These are phyloP conservation scores for Metschnikowia cerradonensis DNA, from an alignment of 805 yeast genomes.

Conservation along the genomic window DNA sequence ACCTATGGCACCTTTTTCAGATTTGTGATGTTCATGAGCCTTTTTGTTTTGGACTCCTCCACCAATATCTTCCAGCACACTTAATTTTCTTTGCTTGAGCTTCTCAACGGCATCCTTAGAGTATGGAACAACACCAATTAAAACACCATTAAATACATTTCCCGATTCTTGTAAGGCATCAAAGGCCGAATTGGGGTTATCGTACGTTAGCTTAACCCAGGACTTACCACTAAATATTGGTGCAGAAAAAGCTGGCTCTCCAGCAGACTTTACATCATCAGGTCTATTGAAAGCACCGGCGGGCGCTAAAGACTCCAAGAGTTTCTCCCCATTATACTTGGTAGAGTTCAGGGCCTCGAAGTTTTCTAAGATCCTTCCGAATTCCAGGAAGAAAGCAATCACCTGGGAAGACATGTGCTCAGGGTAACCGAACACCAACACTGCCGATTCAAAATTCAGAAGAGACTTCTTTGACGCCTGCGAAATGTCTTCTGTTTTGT, in stretches of 20 bases:
- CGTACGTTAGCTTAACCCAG: slow-evolving; percentile 90
- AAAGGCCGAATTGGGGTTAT: slow-evolving; percentile 66
- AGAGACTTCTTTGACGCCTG: slow-evolving; percentile 11
- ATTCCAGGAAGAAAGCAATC: slow-evolving; percentile 68
- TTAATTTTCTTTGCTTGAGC: slow-evolving; percentile 43
- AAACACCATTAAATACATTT: slow-evolving; percentile 57
- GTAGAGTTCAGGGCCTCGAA: slow-evolving; percentile 38
- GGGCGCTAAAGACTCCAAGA: slow-evolving; percentile 10
- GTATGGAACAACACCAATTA: slow-evolving; percentile 68
- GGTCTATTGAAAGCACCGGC: slow-evolving; percentile 12
- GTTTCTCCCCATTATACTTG: slow-evolving; percentile 5
- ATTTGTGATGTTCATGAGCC: slow-evolving; percentile 8
- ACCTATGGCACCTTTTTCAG: slow-evolving; percentile 10
- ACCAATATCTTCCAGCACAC: slow-evolving; percentile 47
- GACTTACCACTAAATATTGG: slow-evolving; percentile 83
- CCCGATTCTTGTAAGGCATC: slow-evolving; percentile 88
- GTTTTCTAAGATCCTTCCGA: slow-evolving; percentile 77
- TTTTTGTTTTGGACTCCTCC: slow-evolving; percentile 20
- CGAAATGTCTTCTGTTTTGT: slow-evolving; percentile 10
- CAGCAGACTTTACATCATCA: neutral
- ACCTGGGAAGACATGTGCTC: slow-evolving; percentile 66
- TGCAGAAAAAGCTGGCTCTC: slow-evolving; percentile 5
- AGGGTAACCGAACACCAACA: slow-evolving; percentile 85
- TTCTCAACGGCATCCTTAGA: slow-evolving; percentile 58
- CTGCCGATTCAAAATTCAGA: slow-evolving; percentile 53